Evolutionary conservation across 805 yeast genomes (phyloP), one percentile per base, ranked within the genome.

Genomic region (Starmerella stigmatis): DNA sequence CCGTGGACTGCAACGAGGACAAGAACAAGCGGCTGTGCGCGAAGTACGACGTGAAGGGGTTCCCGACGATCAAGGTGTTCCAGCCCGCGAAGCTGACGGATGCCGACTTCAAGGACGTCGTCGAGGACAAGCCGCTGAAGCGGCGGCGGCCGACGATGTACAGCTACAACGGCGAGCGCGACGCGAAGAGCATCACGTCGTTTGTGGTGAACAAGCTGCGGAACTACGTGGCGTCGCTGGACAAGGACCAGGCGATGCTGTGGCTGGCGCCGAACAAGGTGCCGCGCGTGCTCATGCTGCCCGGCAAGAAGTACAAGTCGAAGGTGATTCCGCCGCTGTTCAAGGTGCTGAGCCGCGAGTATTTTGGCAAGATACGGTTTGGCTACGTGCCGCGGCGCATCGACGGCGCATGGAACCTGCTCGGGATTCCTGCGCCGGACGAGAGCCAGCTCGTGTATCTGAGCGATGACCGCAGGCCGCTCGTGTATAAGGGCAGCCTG

Each of bases 1-100:
- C 94, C 13, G 86, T 92, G 5, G 78, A 89, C 61, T 92, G 98
- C 66, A 95, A 89, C 57, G 69, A 72, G 41, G 74, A 70, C 4
- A 60, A 59, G 45, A 89, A 86, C 60, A 76, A 81, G 62, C 70
- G 66, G 25, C 60, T 92, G 5, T 92, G 98, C 64, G 66, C 78
- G 16, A 64, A 72, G 44, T 72, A 81, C 61, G 68, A 72, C 43
- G 66, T 92, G 26, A 68, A 75, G 54, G 94, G 94, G 0, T 88
- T 72, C 61, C 98, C 98, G 9, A 83, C 96, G 0, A 60, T 92
- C 32, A 67, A 81, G 67, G 81, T 81, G 3, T 88, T 82, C 64
- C 73, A 89, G 56, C 94, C 96, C 1, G 86, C 92, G 17, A 84
- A 83, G 57, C 65, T 65, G 23, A 51, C 52, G n/a, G 55, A 52